A percentile compares a stretch with the other conserved stretches of the same genome.
Evolutionary conservation across 257 asterid species (phyloP).

Genomic region (Catharanthus roseus): DNA sequence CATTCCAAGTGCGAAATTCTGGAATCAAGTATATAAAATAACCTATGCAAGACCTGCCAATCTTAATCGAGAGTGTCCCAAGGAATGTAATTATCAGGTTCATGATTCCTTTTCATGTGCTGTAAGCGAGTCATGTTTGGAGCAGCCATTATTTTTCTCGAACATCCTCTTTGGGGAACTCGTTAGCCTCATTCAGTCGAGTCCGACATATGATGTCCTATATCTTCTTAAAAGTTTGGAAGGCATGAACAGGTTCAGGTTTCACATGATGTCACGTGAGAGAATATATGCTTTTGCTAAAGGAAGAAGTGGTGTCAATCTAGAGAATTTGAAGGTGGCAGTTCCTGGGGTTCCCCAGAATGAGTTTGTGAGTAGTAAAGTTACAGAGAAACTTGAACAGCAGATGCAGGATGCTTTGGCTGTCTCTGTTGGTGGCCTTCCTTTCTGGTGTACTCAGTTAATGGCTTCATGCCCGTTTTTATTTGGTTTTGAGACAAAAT

Average conservation of each 20-base stretch:
- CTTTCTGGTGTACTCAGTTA: constrained; percentile 82
- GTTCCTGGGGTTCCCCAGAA: constrained; percentile 43
- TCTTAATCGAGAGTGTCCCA: constrained; percentile 22
- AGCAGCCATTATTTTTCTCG: constrained; percentile 34
- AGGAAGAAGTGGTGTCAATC: constrained; percentile 39
- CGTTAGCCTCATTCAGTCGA: constrained; percentile 38
- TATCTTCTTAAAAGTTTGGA: constrained; percentile 75
- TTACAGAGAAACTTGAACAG: constrained; percentile 90
- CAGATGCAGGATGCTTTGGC: constrained; percentile 75
- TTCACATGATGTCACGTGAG: constrained; percentile 53
- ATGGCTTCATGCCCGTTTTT: constrained; percentile 71
- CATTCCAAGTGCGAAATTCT: constrained; percentile 39
- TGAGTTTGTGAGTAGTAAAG: constrained; percentile 70
- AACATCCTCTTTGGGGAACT: constrained; percentile 36
- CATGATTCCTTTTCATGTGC: constrained; percentile 28
- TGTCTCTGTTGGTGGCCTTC: constrained; percentile 72
- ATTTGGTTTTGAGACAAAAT: constrained; percentile 80
- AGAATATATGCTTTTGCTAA: constrained; percentile 46
- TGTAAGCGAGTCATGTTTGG: constrained; percentile 26
- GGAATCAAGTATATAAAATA: constrained; percentile 63
- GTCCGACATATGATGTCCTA: constrained; percentile 55
- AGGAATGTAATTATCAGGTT: constrained; percentile 24
- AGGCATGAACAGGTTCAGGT: constrained; percentile 62
- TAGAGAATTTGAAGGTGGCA: constrained; percentile 35
- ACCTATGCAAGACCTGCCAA: constrained; percentile 45